Evolutionary conservation across 2,329 filamentous ascomycete genomes (phyloP), one percentile per base, ranked within the genome.

Genomic region (Chaetomium sp.): DNA sequence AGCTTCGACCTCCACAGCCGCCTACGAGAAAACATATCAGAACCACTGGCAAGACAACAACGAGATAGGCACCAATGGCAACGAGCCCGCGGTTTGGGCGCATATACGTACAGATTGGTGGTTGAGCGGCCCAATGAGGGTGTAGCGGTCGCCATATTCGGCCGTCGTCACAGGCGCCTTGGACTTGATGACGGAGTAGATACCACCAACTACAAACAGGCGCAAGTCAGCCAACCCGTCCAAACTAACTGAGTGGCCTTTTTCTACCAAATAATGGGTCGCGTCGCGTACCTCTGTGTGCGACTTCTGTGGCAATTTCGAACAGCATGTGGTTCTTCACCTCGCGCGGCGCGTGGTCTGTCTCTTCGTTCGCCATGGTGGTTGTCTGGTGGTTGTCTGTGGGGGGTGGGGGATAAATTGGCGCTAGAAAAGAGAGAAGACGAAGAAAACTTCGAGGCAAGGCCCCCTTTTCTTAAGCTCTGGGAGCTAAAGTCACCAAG

Each of bases 161-260:
- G 91, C 91, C 0, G 92, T 96, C 44, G 94, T 97, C 59, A 97
- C 94, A 50, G 94, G 92, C 40, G 94, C 92, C 74, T 99, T 99
- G 59, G 94, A 99, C 75, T 99, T 99, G 74, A 99, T 86, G 63
- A 99, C 94, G 12, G 92, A 97, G 79, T 99, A 99, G 75, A 99
- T 99, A 67, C 94, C 94, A 69, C 94, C 94, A 59, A 99, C 94
- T 95, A n/a, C 55, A 12, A 27, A 55, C 47, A 37, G 41, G 56
- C 50, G 61, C 68, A 55, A 71, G 65, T 27, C n/a, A 4, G 5
- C 40, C 57, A 36, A 52, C 45, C 52, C 41, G 47, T 40, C 48
- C 34, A 34, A 6, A 34, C n/a, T 4, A 37, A 46, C 19, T 27
- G 19, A 27, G 19, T 27, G 19, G 19, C 19, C 19, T 27, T 27